These are phyloP conservation scores for Neonectria punicea DNA, from an alignment of 2,329 filamentous ascomycete species.

Conservation along the genomic window DNA sequence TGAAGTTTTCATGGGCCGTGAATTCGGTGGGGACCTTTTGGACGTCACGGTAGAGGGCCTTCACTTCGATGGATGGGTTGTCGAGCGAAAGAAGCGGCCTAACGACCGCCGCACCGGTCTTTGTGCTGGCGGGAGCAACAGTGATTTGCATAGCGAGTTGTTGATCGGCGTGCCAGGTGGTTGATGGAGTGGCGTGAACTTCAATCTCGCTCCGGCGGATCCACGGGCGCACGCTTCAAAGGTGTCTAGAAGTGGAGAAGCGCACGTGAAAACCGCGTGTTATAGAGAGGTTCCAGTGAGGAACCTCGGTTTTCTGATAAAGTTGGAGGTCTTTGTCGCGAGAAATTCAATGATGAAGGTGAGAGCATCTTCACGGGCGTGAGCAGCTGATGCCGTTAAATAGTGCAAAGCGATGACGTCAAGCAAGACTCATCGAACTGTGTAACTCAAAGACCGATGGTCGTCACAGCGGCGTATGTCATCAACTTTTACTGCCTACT, in stretches of 20 bases:
- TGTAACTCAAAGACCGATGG: no score
- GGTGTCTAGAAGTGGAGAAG: neutral
- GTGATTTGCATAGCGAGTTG: conserved; percentile 24
- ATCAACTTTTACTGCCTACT: no score
- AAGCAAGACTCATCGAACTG: no score
- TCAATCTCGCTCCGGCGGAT: neutral
- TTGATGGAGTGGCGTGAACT: neutral
- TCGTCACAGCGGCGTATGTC: no score
- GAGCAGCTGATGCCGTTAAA: no score
- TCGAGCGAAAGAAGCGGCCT: conserved; percentile 38
- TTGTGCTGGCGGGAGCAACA: conserved; percentile 48
- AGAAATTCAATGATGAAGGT: no score
- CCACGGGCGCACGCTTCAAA: neutral
- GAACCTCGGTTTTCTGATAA: neutral
- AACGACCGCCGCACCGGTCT: conserved; percentile 45
- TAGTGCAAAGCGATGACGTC: no score
- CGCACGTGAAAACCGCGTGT: neutral
- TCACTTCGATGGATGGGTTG: conserved; percentile 27
- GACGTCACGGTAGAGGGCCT: conserved; percentile 45
- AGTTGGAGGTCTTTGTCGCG: no score
- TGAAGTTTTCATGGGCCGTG: conserved; percentile 37
- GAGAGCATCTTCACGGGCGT: no score
- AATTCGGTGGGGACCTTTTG: conserved; percentile 45
- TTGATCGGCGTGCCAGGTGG: neutral
- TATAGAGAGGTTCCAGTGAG: neutral